Conservation (phyloP, 148 eudicot species). For the Camellia lanceoleosa region DNA sequence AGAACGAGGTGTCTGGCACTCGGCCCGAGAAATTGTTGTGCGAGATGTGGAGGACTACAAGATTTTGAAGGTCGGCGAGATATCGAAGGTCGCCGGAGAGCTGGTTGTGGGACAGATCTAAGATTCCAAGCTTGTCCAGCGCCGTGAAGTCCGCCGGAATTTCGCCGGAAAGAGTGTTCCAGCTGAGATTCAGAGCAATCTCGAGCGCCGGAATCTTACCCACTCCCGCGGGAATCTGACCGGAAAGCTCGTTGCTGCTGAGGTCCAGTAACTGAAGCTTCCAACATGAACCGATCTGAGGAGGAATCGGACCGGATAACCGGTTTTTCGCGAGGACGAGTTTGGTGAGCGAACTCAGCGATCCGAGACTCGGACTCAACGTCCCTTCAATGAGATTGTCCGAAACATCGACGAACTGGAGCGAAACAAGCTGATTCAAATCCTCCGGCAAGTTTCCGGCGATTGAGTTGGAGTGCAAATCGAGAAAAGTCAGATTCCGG, state of each 20-base stretch:
- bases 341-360: conserved; percentile 70
- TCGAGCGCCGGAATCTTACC: conserved; percentile 78
- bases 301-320: conserved; percentile 64
- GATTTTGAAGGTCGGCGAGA: conserved; percentile 59
- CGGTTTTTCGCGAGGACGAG: conserved; percentile 56
- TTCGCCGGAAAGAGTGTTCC: conserved; percentile 69
- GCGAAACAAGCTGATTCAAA: conserved; percentile 43
- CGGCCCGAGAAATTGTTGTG: conserved; percentile 64
- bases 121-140: conserved; percentile 67
- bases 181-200: conserved; percentile 77
- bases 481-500: conserved; percentile 72
- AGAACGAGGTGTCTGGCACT: conserved; percentile 65
- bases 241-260: conserved; percentile 57
- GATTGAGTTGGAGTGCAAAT: conserved; percentile 74
- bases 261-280: conserved; percentile 82
- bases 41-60: conserved; percentile 74
- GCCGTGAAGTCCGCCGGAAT: conserved; percentile 64
- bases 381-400: conserved; percentile 61
- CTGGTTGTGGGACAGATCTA: conserved; percentile 74
- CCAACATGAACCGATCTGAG: conserved; percentile 64
- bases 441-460: conserved; percentile 56
- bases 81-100: conserved; percentile 58
- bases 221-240: conserved; percentile 64
- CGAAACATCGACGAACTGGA: conserved; percentile 71
- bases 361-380: conserved; percentile 52